Evolutionary conservation across 2,329 filamentous ascomycete species (phyloP).

Genomic region (Aspergillus aculeatinus): DNA sequence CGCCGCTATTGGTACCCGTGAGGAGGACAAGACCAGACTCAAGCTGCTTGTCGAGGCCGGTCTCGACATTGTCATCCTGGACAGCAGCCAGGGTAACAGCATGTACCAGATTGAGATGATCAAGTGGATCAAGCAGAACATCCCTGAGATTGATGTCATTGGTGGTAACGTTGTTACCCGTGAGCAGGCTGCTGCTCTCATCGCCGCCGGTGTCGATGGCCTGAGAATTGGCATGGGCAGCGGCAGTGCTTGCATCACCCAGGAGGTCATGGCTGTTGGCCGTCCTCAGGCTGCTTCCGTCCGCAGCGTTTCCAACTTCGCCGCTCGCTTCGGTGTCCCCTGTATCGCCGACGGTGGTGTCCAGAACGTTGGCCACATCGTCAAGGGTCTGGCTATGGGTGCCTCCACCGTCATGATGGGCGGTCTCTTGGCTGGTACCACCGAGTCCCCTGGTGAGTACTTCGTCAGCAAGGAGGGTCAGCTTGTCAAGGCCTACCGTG

Average conservation of each 20-base stretch:
- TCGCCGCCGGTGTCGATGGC: constrained; percentile 91
- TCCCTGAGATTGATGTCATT: constrained; percentile 86
- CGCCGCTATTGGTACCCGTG: constrained; percentile 90
- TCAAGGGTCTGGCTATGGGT: constrained; percentile 93
- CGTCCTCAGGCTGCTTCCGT: constrained; percentile 93
- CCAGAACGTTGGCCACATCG: constrained; percentile 98
- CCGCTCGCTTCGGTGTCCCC: constrained; percentile 88
- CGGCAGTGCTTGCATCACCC: constrained; percentile 96
- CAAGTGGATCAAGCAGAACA: constrained; percentile 87
- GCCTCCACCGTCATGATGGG: constrained; percentile 99
- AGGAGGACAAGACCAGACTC: constrained; percentile 85
- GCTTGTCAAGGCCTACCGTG: constrained; percentile 98
- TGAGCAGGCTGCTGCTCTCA: constrained; percentile 88
- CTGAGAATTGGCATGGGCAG: constrained; percentile 98
- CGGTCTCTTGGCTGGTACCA: constrained; percentile 92
- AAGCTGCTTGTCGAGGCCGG: constrained; percentile 89
- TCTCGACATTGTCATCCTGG: constrained; percentile 90
- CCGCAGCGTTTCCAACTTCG: constrained; percentile 84
- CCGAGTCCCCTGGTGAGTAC: constrained; percentile 93
- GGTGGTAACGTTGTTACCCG: constrained; percentile 98
- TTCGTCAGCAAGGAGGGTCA: constrained; percentile 96
- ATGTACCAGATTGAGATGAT: constrained; percentile 99
- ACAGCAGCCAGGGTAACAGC: constrained; percentile 96
- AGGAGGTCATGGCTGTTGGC: constrained; percentile 99
- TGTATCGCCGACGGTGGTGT: constrained; percentile 98